Percentiles rank a stretch among this genome's conserved stretches.
These are phyloP conservation scores for Tuber umbilicatum DNA, from an alignment of 495 filamentous ascomycete species.

Conservation along the genomic window DNA sequence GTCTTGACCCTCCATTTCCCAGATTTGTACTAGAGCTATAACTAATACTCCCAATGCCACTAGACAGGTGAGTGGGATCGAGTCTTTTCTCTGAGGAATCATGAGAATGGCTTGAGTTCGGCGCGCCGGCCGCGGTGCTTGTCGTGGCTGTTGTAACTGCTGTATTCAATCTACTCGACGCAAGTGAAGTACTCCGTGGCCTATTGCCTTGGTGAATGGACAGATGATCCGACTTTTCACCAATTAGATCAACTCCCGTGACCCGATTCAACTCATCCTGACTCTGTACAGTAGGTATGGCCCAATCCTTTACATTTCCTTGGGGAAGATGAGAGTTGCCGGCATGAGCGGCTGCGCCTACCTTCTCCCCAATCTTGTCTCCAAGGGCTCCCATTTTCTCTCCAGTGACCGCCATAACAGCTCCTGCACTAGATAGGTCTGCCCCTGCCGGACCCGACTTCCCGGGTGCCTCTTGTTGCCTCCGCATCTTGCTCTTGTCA, in stretches of 20 bases:
- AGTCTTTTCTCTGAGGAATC: constrained; percentile 20
- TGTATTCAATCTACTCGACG: constrained; percentile 37
- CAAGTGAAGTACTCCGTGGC: constrained; percentile 29
- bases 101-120: constrained; percentile 14
- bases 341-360: constrained; percentile 32
- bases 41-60: constrained; percentile 7
- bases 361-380: constrained; percentile 43
- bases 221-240: constrained; percentile 47
- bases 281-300: constrained; percentile 15
- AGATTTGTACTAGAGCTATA: constrained; percentile 26
- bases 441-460: constrained; percentile 49
- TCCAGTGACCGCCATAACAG: constrained; percentile 27
- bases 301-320: constrained; percentile 22
- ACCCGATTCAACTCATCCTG: constrained; percentile 20
- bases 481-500: constrained; percentile 48
- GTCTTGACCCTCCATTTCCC: constrained; percentile 45
- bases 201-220: constrained; percentile 32
- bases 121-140: constrained; percentile 13
- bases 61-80: constrained; percentile 23
- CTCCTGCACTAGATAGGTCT: constrained; percentile 10
- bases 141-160: constrained; percentile 35
- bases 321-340: constrained; percentile 28
- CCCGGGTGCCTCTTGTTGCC: constrained; percentile 44
- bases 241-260: constrained; percentile 29
- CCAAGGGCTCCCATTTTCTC: constrained; percentile 32